These are phyloP conservation scores for Rhizopus stolonifer DNA, from an alignment of 371 early-diverging fungal species.

Conservation along the genomic window DNA sequence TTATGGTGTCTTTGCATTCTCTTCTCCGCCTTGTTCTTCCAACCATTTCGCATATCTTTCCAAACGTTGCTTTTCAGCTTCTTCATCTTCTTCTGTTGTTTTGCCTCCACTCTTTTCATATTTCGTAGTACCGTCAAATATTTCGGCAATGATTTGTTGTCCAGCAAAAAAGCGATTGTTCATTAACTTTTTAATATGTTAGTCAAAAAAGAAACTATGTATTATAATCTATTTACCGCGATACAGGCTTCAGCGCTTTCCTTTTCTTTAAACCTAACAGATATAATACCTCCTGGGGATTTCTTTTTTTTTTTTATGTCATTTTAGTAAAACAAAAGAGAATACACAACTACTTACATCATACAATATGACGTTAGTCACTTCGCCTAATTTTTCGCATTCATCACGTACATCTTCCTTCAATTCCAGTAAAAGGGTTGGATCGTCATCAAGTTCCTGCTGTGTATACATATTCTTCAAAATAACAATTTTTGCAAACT, in stretches of 20 bases:
- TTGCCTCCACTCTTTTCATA: slow-evolving; percentile 54
- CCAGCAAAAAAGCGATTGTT: slow-evolving; percentile 91
- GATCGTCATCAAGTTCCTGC: slow-evolving; percentile 87
- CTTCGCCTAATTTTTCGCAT: slow-evolving; percentile 91
- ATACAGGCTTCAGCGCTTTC: slow-evolving; percentile 82
- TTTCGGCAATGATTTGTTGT: slow-evolving; percentile 73
- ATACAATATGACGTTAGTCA: slow-evolving; percentile 86
- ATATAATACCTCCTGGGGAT: slow-evolving; percentile 85
- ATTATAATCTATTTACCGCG: slow-evolving; percentile 44
- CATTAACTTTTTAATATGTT: slow-evolving; percentile 61
- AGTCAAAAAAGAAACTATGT: too few relatives aligned
- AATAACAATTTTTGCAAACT: slow-evolving; percentile 81
- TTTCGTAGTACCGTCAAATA: slow-evolving; percentile 78
- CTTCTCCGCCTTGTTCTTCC: slow-evolving; percentile 50
- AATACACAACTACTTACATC: slow-evolving; percentile 62
- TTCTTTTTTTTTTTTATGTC: slow-evolving; percentile 39
- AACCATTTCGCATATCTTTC: slow-evolving; percentile 84
- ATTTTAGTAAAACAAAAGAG: neutral
- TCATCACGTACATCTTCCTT: slow-evolving; percentile 92
- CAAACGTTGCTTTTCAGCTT: slow-evolving; percentile 68
- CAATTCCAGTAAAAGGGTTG: slow-evolving; percentile 83
- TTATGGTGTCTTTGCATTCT: slow-evolving; percentile 22
- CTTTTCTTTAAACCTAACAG: slow-evolving; percentile 84
- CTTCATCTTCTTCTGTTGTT: slow-evolving; percentile 62
- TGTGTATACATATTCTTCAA: slow-evolving; percentile 93